Base-by-base conservation (phyloP, 306 rosid species). In the Gastrolobium bilobum region DNA sequence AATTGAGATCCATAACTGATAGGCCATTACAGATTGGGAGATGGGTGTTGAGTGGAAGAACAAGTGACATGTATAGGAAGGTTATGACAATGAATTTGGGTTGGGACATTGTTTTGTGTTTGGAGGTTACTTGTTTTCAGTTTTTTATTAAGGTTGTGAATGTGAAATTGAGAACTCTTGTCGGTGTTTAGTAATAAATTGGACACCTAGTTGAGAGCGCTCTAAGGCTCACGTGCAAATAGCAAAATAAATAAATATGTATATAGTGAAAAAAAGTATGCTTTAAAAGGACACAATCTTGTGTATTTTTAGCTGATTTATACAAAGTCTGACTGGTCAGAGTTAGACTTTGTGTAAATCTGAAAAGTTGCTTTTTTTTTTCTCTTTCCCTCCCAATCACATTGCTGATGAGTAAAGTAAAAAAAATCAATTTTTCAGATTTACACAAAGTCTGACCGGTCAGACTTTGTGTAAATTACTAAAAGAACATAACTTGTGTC, bases 1-100 rank as follows among this genome's bases (percentile, higher is more conserved):
- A 71, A 76, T 82, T 85, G 56, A 92, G 90, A 86, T 83, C 93
- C 10, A 82, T 11, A 71, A 77, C 80, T 8, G 97, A 84, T 26
- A 81, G 68, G 26, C 81, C 81, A 50, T 82, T 47, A 79, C 84
- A 89, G 83, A 68, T 51, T 69, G 79, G 67, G 86, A 81, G 54
- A 51, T 79, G 87, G 86, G 89, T 64, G 0, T 79, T 20, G 26
- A 20, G 26, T 20, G 26, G 92, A 46, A 88, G 50, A 61, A 91
- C 15, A 43, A 94, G 86, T 35, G 84, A 3, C 2, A 87, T 34
- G 70, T 5, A 79, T 31, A 89, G 42, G 33, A 61, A 57, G 78
- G 57, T 56, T 52, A 59, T 54, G 76, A 73, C 74, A 78, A 58
- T 29, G 84, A 77, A 78, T 82, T 82, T 79, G 87, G 81, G 87